Conservation (phyloP, 1,284 basidiomycete genomes). For the Polyporus tsugae region DNA sequence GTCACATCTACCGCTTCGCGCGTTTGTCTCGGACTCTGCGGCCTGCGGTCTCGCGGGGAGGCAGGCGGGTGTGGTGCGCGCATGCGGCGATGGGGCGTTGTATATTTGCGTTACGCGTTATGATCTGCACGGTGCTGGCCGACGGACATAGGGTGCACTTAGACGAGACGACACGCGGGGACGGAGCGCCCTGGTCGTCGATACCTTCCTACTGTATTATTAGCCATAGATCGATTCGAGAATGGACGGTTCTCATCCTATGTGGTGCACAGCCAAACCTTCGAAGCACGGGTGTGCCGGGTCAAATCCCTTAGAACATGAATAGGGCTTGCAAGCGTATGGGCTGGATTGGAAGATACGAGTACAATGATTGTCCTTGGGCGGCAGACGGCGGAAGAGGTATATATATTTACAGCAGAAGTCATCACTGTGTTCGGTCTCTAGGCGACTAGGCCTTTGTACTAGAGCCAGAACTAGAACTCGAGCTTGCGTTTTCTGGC, state of each 20-base stretch:
- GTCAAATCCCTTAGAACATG: background rate
- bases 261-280: background rate
- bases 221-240: background rate
- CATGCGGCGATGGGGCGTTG: background rate
- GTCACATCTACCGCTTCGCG: background rate
- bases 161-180: slow-evolving; percentile 5
- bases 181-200: slow-evolving; percentile 10
- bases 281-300: background rate
- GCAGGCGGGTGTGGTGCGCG: background rate
- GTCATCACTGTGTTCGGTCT: background rate
- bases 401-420: background rate
- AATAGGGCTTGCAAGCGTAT: background rate
- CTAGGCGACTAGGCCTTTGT: background rate
- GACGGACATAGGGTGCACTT: slow-evolving; percentile 9
- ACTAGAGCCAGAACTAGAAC: background rate
- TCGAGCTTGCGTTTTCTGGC: background rate
- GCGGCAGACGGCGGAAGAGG: slow-evolving; percentile 1
- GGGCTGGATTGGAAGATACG: background rate
- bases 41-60: background rate
- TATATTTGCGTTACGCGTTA: background rate
- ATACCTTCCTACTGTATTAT: slow-evolving; percentile 12
- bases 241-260: background rate
- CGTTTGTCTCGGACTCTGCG: background rate
- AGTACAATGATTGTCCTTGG: background rate
- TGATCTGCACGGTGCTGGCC: background rate